phyloP scores from a whole-genome alignment of 176 grass and related monocot genomes.

The Rhynchospora breviuscula region DNA sequence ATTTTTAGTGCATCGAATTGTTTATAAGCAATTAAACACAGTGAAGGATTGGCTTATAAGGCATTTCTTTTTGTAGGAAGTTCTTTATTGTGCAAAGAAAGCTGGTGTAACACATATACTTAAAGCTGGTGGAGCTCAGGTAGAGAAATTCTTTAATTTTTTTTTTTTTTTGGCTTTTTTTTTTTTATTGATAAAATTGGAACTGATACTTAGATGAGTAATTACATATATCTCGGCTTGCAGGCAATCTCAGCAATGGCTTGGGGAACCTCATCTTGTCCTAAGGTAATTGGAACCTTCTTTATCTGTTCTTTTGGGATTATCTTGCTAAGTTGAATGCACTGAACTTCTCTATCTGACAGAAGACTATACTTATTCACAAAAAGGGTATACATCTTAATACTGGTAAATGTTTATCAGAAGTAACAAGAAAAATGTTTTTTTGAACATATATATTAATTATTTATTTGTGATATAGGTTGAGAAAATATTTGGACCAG shows the following conservation, averaged over 20 bases:
- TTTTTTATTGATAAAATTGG: slow-evolving; percentile 18
- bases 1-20: neutral
- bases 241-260: slow-evolving; percentile 96
- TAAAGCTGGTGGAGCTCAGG: slow-evolving; percentile 96
- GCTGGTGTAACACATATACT: slow-evolving; percentile 92
- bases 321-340: neutral
- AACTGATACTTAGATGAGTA: neutral
- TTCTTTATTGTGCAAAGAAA: slow-evolving; percentile 97
- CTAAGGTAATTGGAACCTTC: slow-evolving; percentile 58
- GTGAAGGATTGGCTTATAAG: neutral
- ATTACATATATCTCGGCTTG: neutral
- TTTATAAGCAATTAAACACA: too few relatives aligned
- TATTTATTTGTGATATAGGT: slow-evolving; percentile 40
- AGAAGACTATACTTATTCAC: slow-evolving; percentile 1
- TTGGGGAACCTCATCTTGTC: slow-evolving; percentile 82
- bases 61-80: slow-evolving; percentile 47
- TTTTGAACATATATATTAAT: neutral
- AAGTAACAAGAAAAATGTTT: neutral
- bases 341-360: neutral
- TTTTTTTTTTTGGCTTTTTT: neutral
- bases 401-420: neutral
- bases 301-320: neutral
- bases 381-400: neutral
- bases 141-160: slow-evolving; percentile 18
- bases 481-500: slow-evolving; percentile 95